Evolutionary conservation across 202 grass and related monocot genomes (phyloP).

Genomic region (Panicum virgatum): DNA sequence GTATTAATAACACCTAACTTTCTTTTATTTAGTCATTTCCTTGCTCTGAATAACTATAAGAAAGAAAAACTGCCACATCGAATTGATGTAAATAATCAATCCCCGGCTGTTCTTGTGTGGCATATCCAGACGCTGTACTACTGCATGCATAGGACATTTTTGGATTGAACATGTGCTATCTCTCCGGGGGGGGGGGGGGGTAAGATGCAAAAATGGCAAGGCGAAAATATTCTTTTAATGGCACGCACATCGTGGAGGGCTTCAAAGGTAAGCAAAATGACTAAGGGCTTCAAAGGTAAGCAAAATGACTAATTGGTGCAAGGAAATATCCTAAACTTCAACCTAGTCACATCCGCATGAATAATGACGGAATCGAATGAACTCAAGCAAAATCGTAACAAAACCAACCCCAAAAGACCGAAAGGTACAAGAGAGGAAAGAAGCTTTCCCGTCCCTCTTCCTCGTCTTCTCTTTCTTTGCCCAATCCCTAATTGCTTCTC

Average conservation of each 20-base stretch:
- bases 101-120: neutral
- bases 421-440: constrained; percentile 45
- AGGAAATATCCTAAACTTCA: constrained; percentile 5
- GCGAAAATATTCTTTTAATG: constrained; percentile 35
- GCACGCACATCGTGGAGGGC: constrained; percentile 31
- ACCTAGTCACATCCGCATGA: constrained; percentile 28
- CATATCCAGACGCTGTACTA: constrained; percentile 4
- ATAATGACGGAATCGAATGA: constrained; percentile 10
- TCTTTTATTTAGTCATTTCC: neutral
- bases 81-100: neutral
- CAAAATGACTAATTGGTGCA: constrained; percentile 32
- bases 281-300: too few species aligned
- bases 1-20: neutral
- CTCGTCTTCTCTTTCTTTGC: constrained; percentile 43
- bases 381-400: constrained; percentile 16
- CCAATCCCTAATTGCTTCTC: constrained; percentile 47
- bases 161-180: constrained; percentile 26
- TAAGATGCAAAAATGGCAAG: constrained; percentile 44
- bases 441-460: constrained; percentile 36
- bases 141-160: neutral
- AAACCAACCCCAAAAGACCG: constrained; percentile 19
- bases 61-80: neutral
- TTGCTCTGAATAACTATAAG: neutral
- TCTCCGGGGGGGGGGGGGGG: constrained; percentile 31
- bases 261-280: constrained; percentile 51